Percentiles rank a stretch among this genome's conserved stretches.
phyloP scores from a whole-genome alignment of 257 asterid genomes.

The Rhazya stricta region DNA sequence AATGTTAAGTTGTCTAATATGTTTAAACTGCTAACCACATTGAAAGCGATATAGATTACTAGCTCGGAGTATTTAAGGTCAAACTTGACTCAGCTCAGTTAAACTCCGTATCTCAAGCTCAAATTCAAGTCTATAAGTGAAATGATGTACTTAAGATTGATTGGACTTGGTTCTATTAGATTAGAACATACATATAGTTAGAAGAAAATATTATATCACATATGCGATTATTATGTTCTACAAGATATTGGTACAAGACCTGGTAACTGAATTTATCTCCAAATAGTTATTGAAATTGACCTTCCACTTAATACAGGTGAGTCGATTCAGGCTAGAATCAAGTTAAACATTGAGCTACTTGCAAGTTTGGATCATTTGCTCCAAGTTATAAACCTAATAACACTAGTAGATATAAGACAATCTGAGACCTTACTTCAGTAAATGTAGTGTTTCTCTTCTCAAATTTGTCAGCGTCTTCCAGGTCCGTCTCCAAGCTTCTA shows the following conservation, averaged over 20 bases:
- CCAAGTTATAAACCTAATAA: background rate
- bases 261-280: background rate
- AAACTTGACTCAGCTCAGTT: background rate
- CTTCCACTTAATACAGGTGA: background rate
- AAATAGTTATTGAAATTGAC: background rate
- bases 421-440: conserved; percentile 59
- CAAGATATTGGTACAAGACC: background rate
- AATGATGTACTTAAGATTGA: background rate
- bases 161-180: background rate
- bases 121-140: no score
- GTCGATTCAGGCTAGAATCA: background rate
- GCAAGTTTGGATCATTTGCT: background rate
- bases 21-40: background rate
- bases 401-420: conserved; percentile 10
- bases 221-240: background rate
- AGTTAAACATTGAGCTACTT: background rate
- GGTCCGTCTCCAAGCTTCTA: conserved; percentile 36
- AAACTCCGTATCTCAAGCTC: no score
- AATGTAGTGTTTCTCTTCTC: conserved; percentile 32
- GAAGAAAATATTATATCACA: background rate
- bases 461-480: conserved; percentile 23
- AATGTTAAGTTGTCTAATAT: background rate
- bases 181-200: background rate
- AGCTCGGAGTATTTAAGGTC: background rate
- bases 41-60: background rate